Conservation (phyloP, 73 alveolate species). For the Stentor coeruleus region DNA sequence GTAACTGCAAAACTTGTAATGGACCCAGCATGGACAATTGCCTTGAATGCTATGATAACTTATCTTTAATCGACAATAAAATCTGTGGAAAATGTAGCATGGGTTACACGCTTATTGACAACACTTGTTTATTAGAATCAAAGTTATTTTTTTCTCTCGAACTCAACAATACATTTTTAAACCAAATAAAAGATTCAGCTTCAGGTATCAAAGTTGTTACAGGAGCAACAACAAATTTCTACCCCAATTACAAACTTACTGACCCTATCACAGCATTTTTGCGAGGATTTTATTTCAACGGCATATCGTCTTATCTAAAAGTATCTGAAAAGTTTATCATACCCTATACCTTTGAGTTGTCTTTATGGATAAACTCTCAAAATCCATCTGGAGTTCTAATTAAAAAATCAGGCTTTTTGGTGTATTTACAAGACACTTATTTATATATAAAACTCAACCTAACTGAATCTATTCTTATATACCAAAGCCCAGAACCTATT, state of each 20-base stretch:
- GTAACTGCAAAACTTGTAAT: neutral
- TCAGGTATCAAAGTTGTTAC: neutral
- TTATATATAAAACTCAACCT: neutral
- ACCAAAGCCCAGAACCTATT: neutral
- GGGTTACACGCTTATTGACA: neutral
- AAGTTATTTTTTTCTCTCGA: neutral
- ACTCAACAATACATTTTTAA: neutral
- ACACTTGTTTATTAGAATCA: neutral
- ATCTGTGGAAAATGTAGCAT: neutral
- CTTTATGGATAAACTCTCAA: neutral
- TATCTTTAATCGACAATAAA: neutral
- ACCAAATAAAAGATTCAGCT: neutral
- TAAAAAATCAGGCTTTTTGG: neutral
- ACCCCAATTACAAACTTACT: neutral
- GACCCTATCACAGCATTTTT: neutral
- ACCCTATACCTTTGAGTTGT: neutral
- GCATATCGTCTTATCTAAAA: neutral
- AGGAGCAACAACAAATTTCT: neutral
- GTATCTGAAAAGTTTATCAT: neutral
- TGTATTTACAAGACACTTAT: neutral
- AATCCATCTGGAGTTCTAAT: neutral
- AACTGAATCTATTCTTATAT: neutral
- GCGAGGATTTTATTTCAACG: neutral
- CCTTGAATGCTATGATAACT: neutral
- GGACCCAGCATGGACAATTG: neutral